A percentile compares a stretch with the other conserved stretches of the same genome.
These are phyloP conservation scores for rapeseed (Brassica napus) DNA, from an alignment of 345 rosid species.

Conservation along the genomic window DNA sequence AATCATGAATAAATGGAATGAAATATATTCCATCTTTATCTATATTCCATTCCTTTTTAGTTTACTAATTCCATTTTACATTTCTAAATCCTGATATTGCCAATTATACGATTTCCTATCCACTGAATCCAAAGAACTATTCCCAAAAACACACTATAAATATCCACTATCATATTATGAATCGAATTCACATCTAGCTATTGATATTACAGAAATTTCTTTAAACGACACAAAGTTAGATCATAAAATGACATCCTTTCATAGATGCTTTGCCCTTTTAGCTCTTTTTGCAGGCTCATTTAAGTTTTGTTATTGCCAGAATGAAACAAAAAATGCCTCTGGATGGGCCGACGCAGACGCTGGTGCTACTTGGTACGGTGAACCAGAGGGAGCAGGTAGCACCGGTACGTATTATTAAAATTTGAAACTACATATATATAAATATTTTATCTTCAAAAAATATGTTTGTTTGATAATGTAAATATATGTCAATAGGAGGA, in stretches of 20 bases:
- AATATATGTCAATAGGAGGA: slow-evolving; percentile 51
- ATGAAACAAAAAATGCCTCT: neutral
- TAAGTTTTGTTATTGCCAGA: neutral
- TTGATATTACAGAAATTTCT: neutral
- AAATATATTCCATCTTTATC: neutral
- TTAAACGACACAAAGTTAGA: neutral
- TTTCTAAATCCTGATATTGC: neutral
- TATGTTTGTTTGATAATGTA: neutral
- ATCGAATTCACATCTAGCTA: neutral
- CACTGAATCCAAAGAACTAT: neutral
- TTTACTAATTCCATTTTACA: neutral
- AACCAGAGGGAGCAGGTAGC: neutral
- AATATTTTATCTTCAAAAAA: neutral
- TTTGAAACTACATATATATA: neutral
- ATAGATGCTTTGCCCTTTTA: neutral
- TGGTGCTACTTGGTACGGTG: neutral
- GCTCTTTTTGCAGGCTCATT: neutral
- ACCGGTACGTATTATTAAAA: neutral
- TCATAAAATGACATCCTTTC: neutral
- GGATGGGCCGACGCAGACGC: neutral
- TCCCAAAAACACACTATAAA: neutral
- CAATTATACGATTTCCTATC: neutral
- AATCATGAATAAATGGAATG: neutral
- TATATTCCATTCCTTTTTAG: neutral
- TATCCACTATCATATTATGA: neutral